Evolutionary conservation across 345 rosid genomes (phyloP).

Genomic region (Brassica rapa): DNA sequence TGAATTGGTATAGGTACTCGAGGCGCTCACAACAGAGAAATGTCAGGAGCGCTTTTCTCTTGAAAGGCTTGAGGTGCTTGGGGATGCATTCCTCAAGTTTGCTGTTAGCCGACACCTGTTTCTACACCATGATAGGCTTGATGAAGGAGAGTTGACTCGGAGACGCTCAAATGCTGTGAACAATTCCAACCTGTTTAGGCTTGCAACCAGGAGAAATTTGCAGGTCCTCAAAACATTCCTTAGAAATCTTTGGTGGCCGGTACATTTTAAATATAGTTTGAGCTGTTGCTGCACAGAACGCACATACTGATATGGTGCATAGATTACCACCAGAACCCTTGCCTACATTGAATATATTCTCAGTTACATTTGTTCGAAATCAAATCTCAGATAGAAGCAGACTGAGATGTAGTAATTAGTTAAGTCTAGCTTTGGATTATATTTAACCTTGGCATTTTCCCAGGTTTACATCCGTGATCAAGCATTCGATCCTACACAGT

Average conservation of each 20-base stretch:
- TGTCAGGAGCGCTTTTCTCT: conserved; percentile 96
- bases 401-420: background rate
- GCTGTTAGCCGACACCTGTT: conserved; percentile 79
- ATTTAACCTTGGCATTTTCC: conserved; percentile 8
- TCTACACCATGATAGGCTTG: conserved; percentile 67
- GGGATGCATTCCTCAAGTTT: conserved; percentile 92
- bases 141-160: conserved; percentile 85
- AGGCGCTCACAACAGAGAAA: conserved; percentile 94
- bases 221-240: conserved; percentile 52
- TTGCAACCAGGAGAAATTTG: conserved; percentile 62
- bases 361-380: background rate
- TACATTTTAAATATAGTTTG: conserved; percentile 19
- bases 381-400: conserved; percentile 21
- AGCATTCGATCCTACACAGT: conserved; percentile 73
- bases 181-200: conserved; percentile 69
- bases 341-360: conserved; percentile 6
- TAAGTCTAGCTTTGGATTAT: background rate
- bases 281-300: background rate
- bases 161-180: conserved; percentile 79
- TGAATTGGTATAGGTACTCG: conserved; percentile 59
- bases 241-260: conserved; percentile 7
- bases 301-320: conserved; percentile 16
- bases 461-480: conserved; percentile 93
- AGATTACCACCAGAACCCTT: conserved; percentile 21
- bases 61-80: conserved; percentile 88